A percentile compares a stretch with the other conserved stretches of the same genome.
Evolutionary conservation across 2,329 filamentous ascomycete genomes (phyloP).

Genomic region (Aspergillus sp.): DNA sequence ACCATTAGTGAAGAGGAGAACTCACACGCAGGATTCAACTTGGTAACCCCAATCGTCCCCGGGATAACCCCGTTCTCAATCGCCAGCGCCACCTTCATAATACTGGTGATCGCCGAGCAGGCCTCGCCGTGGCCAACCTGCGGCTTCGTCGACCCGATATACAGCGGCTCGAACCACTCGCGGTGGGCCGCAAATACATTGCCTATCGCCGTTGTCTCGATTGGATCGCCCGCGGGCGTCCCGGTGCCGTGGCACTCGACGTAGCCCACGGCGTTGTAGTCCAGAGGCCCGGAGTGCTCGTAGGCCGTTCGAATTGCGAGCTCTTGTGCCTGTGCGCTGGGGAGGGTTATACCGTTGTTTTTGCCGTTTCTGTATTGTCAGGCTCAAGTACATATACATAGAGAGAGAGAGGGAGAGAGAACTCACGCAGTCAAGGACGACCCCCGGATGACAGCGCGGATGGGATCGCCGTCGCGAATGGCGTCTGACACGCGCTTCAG

Average conservation of each 20-base stretch:
- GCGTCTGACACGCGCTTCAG: constrained; percentile 10
- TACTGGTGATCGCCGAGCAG: constrained; percentile 30
- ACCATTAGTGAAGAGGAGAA: too few relatives aligned
- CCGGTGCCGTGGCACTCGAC: constrained; percentile 14
- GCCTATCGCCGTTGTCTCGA: not conserved
- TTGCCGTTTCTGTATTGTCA: not conserved
- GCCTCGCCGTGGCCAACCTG: constrained; percentile 38
- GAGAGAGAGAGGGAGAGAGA: too few relatives aligned
- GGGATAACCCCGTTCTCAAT: not conserved
- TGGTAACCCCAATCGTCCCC: not conserved
- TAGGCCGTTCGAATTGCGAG: not conserved
- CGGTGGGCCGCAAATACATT: not conserved
- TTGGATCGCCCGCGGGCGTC: constrained; percentile 6
- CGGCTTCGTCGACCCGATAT: constrained; percentile 35
- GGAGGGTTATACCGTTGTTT: not conserved
- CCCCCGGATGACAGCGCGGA: constrained; percentile 5
- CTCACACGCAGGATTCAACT: too few relatives aligned
- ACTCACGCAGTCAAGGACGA: not conserved
- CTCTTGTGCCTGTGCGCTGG: not conserved
- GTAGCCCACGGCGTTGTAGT: not conserved
- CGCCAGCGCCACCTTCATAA: constrained; percentile 28
- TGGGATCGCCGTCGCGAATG: not conserved
- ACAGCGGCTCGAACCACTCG: constrained; percentile 9
- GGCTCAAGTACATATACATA: too few relatives aligned
- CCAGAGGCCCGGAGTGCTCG: not conserved